phyloP scores from a whole-genome alignment of 1,284 basidiomycete species.

The Ustilago bromivora region DNA sequence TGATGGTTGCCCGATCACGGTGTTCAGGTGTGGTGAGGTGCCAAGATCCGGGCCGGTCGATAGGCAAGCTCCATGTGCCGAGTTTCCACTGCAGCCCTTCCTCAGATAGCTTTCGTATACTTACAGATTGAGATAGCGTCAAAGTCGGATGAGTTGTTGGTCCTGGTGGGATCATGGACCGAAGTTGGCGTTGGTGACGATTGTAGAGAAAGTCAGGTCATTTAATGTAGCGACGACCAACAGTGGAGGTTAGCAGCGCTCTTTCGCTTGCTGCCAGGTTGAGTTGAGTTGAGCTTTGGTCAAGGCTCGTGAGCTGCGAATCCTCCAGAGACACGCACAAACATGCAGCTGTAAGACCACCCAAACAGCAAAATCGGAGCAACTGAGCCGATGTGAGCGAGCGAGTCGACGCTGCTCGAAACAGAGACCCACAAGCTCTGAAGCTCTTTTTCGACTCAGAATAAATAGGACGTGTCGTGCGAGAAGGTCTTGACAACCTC shows the following conservation, averaged over 20 bases:
- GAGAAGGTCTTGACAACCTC: background rate
- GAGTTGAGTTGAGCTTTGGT: background rate
- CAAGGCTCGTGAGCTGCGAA: background rate
- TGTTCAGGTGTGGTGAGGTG: background rate
- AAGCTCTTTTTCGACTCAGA: background rate
- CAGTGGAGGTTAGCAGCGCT: slow-evolving; percentile 5
- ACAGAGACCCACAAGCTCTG: background rate
- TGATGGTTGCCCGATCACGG: background rate
- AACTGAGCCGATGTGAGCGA: slow-evolving; percentile 2
- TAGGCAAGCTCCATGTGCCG: background rate
- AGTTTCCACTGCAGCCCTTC: background rate
- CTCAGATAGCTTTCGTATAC: background rate
- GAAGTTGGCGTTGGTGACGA: background rate
- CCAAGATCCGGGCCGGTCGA: background rate
- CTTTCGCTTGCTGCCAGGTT: background rate
- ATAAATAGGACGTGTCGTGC: slow-evolving; percentile 5
- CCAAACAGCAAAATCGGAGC: slow-evolving; percentile 1
- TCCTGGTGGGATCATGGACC: background rate
- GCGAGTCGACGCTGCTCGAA: background rate
- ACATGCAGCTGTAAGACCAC: background rate
- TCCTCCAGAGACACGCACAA: background rate
- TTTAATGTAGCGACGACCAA: background rate
- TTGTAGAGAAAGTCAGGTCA: background rate
- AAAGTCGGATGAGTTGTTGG: background rate
- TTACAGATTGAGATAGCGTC: background rate